Base-by-base conservation (phyloP, 345 rosid genomes). In the Camelina laxa region DNA sequence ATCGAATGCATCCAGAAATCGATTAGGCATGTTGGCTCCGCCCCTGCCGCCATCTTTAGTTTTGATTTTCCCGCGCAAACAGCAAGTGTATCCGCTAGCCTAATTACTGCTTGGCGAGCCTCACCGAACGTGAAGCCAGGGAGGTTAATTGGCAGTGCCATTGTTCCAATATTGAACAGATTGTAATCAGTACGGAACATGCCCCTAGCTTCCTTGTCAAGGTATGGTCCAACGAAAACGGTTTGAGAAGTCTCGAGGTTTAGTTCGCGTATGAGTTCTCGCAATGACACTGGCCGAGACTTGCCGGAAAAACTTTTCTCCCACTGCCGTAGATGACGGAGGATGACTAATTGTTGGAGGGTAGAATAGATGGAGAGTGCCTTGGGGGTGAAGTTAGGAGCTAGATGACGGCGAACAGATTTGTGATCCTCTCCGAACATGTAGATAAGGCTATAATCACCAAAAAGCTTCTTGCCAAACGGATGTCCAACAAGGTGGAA, bases 201-300 rank as follows among this genome's bases (percentile, higher is more conserved):
- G 2, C 39, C 39, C 14, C 88, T 75, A 0, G 79, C 85, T 22
- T 83, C 79, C 1, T 17, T 12, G 19, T 56, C 57, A 7, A 92
- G 69, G 60, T 92, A 92, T 1, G 85, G 87, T 5, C 98, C 98
- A 0, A 83, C 95, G 50, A 92, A 84, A 22, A 90, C 98, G 0
- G 90, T 86, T 77, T 92, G 96, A 2, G 98, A 92, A 19, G 93
- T 92, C 49, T 92, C 95, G 0, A 92, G 87, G 74, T 92, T 90
- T 73, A 92, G 74, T 3, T 92, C 95, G 0, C 98, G 87, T 55
- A 59, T 89, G 6, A 82, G 72, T 0, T 84, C 30, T 8, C 98
- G 80, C 3, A 92, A 72, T 0, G 82, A 45, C 19, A 82, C 67
- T 0, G 89, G 76, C 1, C 1, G 13, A 50, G 56, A 20, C 7